phyloP scores from a whole-genome alignment of 768 basidiomycete species.

The Boletus rubescentipes region DNA sequence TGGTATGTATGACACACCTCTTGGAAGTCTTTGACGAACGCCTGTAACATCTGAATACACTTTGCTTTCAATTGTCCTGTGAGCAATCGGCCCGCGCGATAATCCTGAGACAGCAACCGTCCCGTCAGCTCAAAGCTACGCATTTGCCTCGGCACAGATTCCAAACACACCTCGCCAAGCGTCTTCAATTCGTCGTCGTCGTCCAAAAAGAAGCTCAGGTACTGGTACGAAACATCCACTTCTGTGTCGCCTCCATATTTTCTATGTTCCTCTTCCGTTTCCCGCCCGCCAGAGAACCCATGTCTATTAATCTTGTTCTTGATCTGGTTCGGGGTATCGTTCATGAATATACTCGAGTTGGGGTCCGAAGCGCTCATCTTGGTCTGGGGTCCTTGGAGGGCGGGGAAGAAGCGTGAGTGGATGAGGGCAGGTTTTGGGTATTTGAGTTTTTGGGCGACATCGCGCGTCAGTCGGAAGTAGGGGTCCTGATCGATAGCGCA shows the following conservation, averaged over 20 bases:
- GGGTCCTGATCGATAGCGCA: constrained; percentile 98
- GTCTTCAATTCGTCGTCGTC: constrained; percentile 85
- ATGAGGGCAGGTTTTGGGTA: constrained; percentile 93
- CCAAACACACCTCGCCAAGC: constrained; percentile 61
- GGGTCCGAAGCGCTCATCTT: constrained; percentile 98
- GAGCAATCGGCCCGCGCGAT: constrained; percentile 81
- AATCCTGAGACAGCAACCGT: constrained; percentile 60
- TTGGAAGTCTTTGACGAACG: constrained; percentile 86
- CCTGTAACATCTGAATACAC: constrained; percentile 81
- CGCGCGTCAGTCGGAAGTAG: constrained; percentile 97
- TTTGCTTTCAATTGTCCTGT: constrained; percentile 90
- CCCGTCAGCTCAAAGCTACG: background rate
- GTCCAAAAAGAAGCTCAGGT: constrained; percentile 91
- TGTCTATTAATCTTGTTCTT: constrained; percentile 97
- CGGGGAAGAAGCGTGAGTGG: constrained; percentile 97
- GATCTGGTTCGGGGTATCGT: constrained; percentile 86
- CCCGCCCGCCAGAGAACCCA: constrained; percentile 93
- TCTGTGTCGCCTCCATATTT: constrained; percentile 87
- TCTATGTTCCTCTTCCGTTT: constrained; percentile 94
- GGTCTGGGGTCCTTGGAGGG: constrained; percentile 94
- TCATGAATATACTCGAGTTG: constrained; percentile 96
- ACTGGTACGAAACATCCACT: constrained; percentile 95
- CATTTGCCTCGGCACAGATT: no score
- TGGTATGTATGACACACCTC: constrained; percentile 43
- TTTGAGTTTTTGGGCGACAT: constrained; percentile 90